Evolutionary conservation across 2,329 filamentous ascomycete genomes (phyloP), one percentile per base, ranked within the genome.

Genomic region (Fusarium staphyleae): DNA sequence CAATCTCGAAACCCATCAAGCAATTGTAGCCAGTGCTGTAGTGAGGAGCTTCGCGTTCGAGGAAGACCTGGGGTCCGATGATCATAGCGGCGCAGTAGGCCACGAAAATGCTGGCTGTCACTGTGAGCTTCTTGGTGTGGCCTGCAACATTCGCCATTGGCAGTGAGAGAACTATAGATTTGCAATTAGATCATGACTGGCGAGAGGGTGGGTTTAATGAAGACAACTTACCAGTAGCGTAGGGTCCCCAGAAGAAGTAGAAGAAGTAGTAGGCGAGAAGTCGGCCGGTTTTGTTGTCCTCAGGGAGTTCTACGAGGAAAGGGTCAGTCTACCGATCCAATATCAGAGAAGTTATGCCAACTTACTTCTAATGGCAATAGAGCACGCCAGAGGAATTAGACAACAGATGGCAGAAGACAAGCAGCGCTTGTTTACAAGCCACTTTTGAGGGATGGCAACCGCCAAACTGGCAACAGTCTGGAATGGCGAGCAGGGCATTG

Each of bases 11-110:
- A 1, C 41, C 48, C 6, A 51, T 3, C n/a, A 51, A 22, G 1
- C 32, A 22, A 6, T 37, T 45, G 13, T 45, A 45, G 1, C 51
- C 51, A 5, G 51, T 55, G 34, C 71, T 64, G 36, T 83, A 84
- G 2, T 73, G 66, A 0, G 78, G 78, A 1, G 76, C 70, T 57
- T 81, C 78, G 47, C 78, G 74, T 1, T 77, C 77, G 1, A 77
- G 76, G 45, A 78, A 50, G 3, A 53, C 19, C 19, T 53, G 45
- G 2, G 45, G 39, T 0, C 44, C 44, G n/a, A 49, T 75, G 45
- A 80, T 74, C 48, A 79, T 80, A n/a, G 77, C 78, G 2, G 72
- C 62, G 35, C 75, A 78, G 53, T 77, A 77, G 5, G 72, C 74
- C 2, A 78, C 52, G 57, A 78, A 79, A 8, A 79, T 74, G 30